Percentiles rank a stretch among this genome's conserved stretches.
phyloP scores from a whole-genome alignment of 208 protist species.

The Crithidia fasciculata region DNA sequence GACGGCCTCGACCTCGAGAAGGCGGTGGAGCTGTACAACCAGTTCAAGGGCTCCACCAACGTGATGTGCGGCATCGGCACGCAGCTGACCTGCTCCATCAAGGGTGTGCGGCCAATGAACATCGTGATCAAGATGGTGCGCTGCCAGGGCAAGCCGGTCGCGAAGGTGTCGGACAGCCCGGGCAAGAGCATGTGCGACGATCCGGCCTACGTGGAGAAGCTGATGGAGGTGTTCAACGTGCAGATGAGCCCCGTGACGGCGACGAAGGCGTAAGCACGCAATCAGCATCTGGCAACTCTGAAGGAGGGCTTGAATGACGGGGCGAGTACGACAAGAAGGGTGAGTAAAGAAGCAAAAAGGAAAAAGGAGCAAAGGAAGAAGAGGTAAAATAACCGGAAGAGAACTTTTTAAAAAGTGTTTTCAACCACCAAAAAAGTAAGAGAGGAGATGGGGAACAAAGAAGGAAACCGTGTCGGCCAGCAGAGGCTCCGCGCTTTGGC shows the following conservation, averaged over 20 bases:
- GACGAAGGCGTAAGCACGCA: neutral
- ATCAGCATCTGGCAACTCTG: too few relatives aligned
- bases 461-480: too few relatives aligned
- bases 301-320: neutral
- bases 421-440: too few relatives aligned
- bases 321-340: neutral
- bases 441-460: too few relatives aligned
- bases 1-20: conserved; percentile 84
- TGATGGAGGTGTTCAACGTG: conserved; percentile 71
- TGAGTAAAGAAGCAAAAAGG: neutral
- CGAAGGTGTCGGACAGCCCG: conserved; percentile 87
- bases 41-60: conserved; percentile 60
- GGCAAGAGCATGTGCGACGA: conserved; percentile 84
- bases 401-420: too few relatives aligned
- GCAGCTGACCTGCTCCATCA: conserved; percentile 85
- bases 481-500: too few relatives aligned
- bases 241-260: conserved; percentile 24
- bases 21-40: conserved; percentile 58
- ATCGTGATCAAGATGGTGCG: conserved; percentile 93
- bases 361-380: neutral
- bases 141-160: conserved; percentile 85
- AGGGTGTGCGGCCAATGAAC: conserved; percentile 74
- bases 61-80: conserved; percentile 89
- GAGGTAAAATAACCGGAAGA: too few relatives aligned
- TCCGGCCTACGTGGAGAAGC: conserved; percentile 54